phyloP scores from a whole-genome alignment of 192 early-diverging fungal genomes.

The Lobosporangium transversale region DNA sequence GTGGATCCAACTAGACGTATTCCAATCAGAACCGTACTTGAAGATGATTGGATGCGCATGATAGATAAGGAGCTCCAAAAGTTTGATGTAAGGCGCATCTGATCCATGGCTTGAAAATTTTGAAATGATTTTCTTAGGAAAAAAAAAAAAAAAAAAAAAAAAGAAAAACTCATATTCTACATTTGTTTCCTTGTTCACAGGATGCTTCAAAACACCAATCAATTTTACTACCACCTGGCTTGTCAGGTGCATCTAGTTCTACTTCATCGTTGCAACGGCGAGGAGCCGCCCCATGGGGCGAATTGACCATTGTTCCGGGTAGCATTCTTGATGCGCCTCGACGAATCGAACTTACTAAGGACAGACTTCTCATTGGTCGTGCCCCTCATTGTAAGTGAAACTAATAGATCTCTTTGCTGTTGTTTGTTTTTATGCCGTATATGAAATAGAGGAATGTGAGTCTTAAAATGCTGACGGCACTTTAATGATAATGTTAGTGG shows the following conservation, averaged over 20 bases:
- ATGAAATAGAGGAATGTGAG: too few relatives aligned
- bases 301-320: slow-evolving; percentile 8
- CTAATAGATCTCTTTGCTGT: not conserved
- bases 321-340: slow-evolving; percentile 19
- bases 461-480: not conserved
- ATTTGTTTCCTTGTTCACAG: not conserved
- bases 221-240: not conserved
- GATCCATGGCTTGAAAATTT: too few relatives aligned
- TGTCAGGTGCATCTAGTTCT: not conserved
- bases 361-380: not conserved
- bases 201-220: not conserved
- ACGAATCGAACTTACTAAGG: slow-evolving; percentile 1
- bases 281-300: slow-evolving; percentile 26
- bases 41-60: slow-evolving; percentile 32
- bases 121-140: not conserved
- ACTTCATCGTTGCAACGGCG: too few relatives aligned
- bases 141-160: slow-evolving; percentile 3
- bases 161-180: not conserved
- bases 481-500: not conserved
- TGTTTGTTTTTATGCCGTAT: too few relatives aligned
- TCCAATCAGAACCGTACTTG: not conserved
- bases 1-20: slow-evolving; percentile 31
- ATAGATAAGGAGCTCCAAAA: slow-evolving; percentile 23
- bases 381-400: not conserved
- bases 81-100: slow-evolving; percentile 40